A percentile compares a stretch with the other conserved stretches of the same genome.
These are phyloP conservation scores for Vitis hybrid DNA, from an alignment of 177 flowering plant species.

Conservation along the genomic window DNA sequence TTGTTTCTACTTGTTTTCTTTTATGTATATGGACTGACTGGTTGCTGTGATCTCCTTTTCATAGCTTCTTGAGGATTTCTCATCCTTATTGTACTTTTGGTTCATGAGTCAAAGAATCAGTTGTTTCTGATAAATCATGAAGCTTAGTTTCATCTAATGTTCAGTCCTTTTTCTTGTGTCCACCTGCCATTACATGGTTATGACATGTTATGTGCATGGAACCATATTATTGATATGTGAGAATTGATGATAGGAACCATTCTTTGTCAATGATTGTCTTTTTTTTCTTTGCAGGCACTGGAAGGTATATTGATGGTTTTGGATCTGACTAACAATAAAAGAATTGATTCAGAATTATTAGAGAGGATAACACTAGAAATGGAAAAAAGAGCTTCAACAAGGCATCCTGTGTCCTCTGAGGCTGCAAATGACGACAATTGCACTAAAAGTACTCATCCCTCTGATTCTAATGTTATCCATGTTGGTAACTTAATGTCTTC, in stretches of 20 bases:
- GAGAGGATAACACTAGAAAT: constrained; percentile 58
- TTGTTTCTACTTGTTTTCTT: too few species aligned
- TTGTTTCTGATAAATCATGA: not conserved
- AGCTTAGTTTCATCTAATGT: not conserved
- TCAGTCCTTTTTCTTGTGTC: not conserved
- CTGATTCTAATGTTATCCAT: constrained; percentile 14
- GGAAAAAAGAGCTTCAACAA: constrained; percentile 41
- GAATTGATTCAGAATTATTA: constrained; percentile 57
- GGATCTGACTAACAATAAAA: constrained; percentile 55
- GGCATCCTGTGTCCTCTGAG: constrained; percentile 8
- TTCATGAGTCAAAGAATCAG: not conserved
- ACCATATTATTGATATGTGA: not conserved
- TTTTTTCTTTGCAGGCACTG: constrained; percentile 50
- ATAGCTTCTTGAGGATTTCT: too few species aligned
- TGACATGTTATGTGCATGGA: not conserved
- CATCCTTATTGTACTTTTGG: too few species aligned
- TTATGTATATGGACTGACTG: too few species aligned
- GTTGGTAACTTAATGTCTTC: constrained; percentile 6
- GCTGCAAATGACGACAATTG: not conserved
- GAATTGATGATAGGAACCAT: not conserved
- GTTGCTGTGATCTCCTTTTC: too few species aligned
- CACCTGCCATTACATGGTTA: not conserved
- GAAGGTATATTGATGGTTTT: constrained; percentile 75
- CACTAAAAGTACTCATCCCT: constrained; percentile 2
- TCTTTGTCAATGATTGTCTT: not conserved